Evolutionary conservation across 1,284 basidiomycete genomes (phyloP).

Genomic region (Moesziomyces sp.): DNA sequence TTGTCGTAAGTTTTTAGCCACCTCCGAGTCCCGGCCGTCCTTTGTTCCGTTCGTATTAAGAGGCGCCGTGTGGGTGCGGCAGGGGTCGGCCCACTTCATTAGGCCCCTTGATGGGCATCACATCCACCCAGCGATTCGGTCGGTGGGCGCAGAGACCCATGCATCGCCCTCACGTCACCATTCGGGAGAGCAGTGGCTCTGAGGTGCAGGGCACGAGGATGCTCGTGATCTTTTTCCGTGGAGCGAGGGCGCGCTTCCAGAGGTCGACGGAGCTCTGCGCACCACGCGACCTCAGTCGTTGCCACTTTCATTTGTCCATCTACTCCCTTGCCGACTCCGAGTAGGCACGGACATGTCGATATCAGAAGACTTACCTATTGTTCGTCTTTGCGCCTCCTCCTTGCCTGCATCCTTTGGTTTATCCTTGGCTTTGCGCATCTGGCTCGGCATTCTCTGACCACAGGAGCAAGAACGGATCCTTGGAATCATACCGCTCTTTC

Average conservation of each 20-base stretch:
- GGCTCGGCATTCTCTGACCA: not conserved
- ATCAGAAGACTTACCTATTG: not conserved
- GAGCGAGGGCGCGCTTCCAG: too few relatives aligned
- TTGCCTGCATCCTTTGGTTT: not conserved
- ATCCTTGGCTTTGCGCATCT: not conserved
- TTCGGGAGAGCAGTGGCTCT: not conserved
- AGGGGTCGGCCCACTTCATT: not conserved
- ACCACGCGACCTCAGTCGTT: too few relatives aligned
- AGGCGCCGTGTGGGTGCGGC: conserved; percentile 10
- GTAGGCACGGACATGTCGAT: too few relatives aligned
- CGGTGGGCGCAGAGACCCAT: conserved; percentile 12
- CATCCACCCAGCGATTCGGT: conserved; percentile 33
- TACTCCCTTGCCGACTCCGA: too few relatives aligned
- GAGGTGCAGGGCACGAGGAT: not conserved
- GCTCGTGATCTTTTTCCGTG: too few relatives aligned
- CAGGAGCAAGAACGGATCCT: conserved; percentile 12
- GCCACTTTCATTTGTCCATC: too few relatives aligned
- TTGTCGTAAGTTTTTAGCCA: conserved; percentile 18
- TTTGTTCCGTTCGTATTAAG: not conserved
- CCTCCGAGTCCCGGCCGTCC: conserved; percentile 9
- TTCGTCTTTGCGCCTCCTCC: not conserved
- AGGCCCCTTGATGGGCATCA: not conserved
- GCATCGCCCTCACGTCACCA: not conserved
- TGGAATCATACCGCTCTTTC: conserved; percentile 10
- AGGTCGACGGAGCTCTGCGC: too few relatives aligned